These are phyloP conservation scores for Daucus carota DNA, from an alignment of 129 eudicot species.

Conservation along the genomic window DNA sequence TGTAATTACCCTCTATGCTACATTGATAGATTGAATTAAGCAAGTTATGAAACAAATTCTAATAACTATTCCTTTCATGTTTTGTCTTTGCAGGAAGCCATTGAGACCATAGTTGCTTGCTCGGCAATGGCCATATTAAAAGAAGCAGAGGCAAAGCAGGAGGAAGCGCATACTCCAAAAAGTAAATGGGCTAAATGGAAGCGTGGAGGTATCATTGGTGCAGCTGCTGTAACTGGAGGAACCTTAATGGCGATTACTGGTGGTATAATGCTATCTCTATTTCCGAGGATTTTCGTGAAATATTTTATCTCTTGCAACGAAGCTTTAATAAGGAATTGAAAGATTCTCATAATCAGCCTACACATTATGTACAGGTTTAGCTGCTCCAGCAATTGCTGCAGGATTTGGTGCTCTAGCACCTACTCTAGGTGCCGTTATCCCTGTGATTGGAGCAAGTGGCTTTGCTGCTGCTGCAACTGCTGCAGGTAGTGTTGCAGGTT, in stretches of 20 bases:
- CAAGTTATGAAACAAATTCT: background rate
- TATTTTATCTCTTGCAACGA: background rate
- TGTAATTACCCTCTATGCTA: background rate
- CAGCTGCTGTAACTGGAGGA: conserved; percentile 99
- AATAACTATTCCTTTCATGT: background rate
- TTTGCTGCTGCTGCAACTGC: conserved; percentile 96
- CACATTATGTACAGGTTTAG: conserved; percentile 55
- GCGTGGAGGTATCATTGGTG: conserved; percentile 97
- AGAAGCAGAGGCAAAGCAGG: conserved; percentile 55
- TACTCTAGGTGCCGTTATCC: conserved; percentile 80
- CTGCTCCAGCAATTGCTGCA: conserved; percentile 99
- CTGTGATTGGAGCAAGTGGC: conserved; percentile 95
- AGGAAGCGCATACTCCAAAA: conserved; percentile 36
- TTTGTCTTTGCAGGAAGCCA: conserved; percentile 67
- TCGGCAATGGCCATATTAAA: conserved; percentile 88
- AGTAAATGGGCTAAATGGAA: conserved; percentile 84
- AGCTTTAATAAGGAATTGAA: background rate
- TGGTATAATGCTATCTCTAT: conserved; percentile 33
- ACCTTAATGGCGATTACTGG: conserved; percentile 94
- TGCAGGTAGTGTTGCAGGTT: conserved; percentile 99
- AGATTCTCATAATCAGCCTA: conserved; percentile 5
- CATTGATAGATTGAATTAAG: background rate
- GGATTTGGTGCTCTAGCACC: conserved; percentile 98
- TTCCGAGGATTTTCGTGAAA: background rate
- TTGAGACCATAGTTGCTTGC: conserved; percentile 79